These are phyloP conservation scores for Xylaria sp. DNA, from an alignment of 2,329 filamentous ascomycete genomes.

Conservation along the genomic window DNA sequence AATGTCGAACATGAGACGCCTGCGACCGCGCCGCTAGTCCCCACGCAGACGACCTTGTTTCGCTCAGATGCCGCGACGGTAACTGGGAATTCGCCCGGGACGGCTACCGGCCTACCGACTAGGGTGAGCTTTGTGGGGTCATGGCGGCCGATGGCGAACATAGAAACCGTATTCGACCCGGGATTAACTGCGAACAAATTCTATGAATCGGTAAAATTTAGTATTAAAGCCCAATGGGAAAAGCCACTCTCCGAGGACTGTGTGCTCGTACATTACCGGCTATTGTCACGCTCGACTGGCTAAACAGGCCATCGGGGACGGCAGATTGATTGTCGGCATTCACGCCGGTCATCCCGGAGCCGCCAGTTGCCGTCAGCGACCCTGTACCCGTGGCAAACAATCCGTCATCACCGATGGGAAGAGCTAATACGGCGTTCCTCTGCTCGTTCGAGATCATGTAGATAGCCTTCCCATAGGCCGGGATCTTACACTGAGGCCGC, in stretches of 20 bases:
- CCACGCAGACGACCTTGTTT: constrained; percentile 43
- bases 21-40: constrained; percentile 49
- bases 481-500: constrained; percentile 1
- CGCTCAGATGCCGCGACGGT: constrained; percentile 59
- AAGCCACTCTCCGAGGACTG: neutral
- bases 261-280: constrained; percentile 56
- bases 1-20: constrained; percentile 46
- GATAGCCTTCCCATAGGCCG: constrained; percentile 20
- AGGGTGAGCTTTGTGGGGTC: constrained; percentile 58
- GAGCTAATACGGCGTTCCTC: constrained; percentile 15
- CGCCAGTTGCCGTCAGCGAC: constrained; percentile 16
- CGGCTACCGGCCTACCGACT: constrained; percentile 54
- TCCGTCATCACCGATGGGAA: constrained; percentile 16
- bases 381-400: constrained; percentile 9
- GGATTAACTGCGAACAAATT: constrained; percentile 65
- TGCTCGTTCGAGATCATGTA: constrained; percentile 27
- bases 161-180: constrained; percentile 62
- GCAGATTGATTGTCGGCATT: neutral
- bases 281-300: constrained; percentile 61
- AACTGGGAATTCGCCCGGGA: constrained; percentile 63
- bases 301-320: constrained; percentile 59
- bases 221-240: neutral
- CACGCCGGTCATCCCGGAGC: constrained; percentile 15
- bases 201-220: constrained; percentile 46
- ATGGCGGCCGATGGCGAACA: constrained; percentile 56